phyloP scores from a whole-genome alignment of 495 filamentous ascomycete species.

The Amniculicola lignicola region DNA sequence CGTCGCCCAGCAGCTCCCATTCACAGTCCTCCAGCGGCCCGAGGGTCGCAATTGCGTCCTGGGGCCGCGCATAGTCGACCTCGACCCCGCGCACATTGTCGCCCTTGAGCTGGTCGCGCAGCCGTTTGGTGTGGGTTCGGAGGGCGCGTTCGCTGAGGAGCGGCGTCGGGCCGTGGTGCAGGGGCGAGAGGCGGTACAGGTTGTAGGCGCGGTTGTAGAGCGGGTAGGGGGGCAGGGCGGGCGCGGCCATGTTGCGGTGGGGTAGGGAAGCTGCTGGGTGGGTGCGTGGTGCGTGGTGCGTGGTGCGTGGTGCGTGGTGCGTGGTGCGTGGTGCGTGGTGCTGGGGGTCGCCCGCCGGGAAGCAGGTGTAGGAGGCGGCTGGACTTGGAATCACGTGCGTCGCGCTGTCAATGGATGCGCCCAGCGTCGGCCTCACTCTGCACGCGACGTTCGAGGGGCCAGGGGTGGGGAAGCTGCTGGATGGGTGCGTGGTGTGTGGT shows the following conservation, averaged over 20 bases:
- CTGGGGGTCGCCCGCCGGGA: too few species aligned
- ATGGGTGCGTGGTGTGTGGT: too few species aligned
- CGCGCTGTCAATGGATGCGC: too few species aligned
- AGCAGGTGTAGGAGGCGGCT: too few species aligned
- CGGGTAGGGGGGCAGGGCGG: constrained; percentile 27
- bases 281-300: neutral
- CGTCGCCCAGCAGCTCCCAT: constrained; percentile 38
- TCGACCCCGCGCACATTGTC: constrained; percentile 39
- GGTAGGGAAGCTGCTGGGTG: too few species aligned
- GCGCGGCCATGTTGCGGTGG: too few species aligned
- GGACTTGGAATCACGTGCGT: too few species aligned
- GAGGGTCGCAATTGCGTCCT: constrained; percentile 16
- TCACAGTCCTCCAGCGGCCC: constrained; percentile 37
- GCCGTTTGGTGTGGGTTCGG: constrained; percentile 32
- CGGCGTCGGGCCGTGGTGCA: constrained; percentile 34
- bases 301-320: too few species aligned
- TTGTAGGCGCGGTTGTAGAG: constrained; percentile 34
- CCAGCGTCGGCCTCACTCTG: too few species aligned
- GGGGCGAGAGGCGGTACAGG: constrained; percentile 41
- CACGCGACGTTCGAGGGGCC: too few species aligned
- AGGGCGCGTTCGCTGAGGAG: constrained; percentile 30
- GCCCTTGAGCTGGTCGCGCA: constrained; percentile 35
- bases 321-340: too few species aligned
- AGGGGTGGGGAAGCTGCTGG: too few species aligned
- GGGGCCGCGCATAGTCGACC: constrained; percentile 24